Evolutionary conservation across 164 flowering plant species (phyloP), one percentile per base, ranked within the genome.

Genomic region (Sextonia rubra): DNA sequence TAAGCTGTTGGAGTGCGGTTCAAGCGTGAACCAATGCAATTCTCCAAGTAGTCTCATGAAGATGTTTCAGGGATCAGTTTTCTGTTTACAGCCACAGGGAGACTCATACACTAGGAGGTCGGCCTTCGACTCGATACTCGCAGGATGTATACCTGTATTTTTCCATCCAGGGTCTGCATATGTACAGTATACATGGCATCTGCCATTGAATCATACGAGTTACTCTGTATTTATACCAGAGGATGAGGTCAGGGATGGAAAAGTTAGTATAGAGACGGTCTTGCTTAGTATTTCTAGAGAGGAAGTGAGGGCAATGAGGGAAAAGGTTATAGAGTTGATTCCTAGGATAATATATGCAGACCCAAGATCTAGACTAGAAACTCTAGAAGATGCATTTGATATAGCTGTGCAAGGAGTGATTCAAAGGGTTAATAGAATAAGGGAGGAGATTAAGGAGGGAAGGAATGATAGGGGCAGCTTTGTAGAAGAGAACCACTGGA

Each of bases 121-220:
- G 0, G 75, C 85, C 22, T 90, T 91, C 49, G 94, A 89, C 64
- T 85, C 97, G 0, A 88, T 92, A 47, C 67, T 92, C 23, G 88
- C 91, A 0, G 97, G 94, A 1, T 91, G 97, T 66, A 86, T 91
- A 44, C 97, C 97, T 0, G 97, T 91, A 2, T 91, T 91, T 70
- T 89, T 91, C 78, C 89, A 87, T 56, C 91, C 91, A 1, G 91
- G 87, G 1, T 87, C 97, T 2, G 94, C 92, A 8, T 89, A 91
- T 47, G 78, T 73, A 4, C 97, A 91, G 71, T 91, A 90, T 60
- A 17, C 63, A n/a, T 92, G 97, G 97, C 91, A 89, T 77, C 66
- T 92, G 12, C 97, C 94, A 0, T 80, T 47, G 69, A 74, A 89
- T 62, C 78, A 74, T 25, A 73, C 73, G 0, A 79, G 78, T 25